These are phyloP conservation scores for Jacaranda copaia DNA, from an alignment of 257 asterid species.

Conservation along the genomic window DNA sequence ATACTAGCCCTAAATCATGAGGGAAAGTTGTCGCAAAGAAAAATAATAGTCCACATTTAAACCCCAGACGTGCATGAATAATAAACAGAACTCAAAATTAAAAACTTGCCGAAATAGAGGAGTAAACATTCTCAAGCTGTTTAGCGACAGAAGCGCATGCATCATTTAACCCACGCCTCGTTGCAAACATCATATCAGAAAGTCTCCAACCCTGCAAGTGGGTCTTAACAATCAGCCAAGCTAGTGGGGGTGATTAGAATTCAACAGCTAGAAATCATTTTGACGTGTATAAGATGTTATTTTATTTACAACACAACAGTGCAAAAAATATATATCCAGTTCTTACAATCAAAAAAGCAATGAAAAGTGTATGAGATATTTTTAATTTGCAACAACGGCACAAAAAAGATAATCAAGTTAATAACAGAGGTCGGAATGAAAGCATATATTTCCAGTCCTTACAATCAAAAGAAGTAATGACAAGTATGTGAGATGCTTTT, in stretches of 20 bases:
- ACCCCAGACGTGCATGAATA: conserved; percentile 12
- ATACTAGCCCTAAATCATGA: conserved; percentile 13
- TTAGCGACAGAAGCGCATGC: conserved; percentile 81
- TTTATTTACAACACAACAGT: no score
- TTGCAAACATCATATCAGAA: conserved; percentile 92
- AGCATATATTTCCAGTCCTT: not conserved
- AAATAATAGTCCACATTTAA: conserved; percentile 15
- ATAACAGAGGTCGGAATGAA: not conserved
- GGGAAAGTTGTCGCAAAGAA: not conserved
- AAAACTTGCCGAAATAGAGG: conserved; percentile 70
- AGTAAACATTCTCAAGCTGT: conserved; percentile 80
- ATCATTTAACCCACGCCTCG: conserved; percentile 86
- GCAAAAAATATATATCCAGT: no score
- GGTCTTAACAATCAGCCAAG: conserved; percentile 26
- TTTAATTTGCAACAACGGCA: not conserved
- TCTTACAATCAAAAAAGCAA: not conserved
- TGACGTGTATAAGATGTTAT: not conserved
- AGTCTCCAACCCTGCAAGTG: conserved; percentile 87
- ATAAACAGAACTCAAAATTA: conserved; percentile 28
- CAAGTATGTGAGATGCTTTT: not conserved
- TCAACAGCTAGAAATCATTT: no score
- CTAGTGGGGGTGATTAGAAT: not conserved
- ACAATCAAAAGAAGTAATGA: conserved; percentile 6
- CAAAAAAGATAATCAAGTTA: not conserved
- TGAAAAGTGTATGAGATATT: not conserved